These are phyloP conservation scores for Ceratobasidium sp. DNA, from an alignment of 1,284 basidiomycete species.

Conservation along the genomic window DNA sequence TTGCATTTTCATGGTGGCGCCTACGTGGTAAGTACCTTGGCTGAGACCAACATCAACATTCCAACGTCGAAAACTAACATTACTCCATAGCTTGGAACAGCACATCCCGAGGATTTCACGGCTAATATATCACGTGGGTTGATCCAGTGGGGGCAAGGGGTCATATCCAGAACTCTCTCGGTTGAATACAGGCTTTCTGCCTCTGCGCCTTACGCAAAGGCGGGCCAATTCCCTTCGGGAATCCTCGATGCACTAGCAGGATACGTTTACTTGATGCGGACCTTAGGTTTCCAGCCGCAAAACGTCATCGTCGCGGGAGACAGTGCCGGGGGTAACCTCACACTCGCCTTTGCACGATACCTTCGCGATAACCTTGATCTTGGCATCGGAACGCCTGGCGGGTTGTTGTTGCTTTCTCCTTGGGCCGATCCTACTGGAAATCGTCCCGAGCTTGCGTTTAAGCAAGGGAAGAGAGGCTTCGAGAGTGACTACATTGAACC, in stretches of 20 bases:
- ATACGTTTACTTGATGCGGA: constrained; percentile 67
- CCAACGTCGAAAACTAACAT: not conserved
- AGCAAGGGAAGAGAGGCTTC: constrained; percentile 49
- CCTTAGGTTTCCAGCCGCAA: constrained; percentile 58
- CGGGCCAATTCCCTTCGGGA: constrained; percentile 68
- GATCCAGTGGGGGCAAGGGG: not conserved
- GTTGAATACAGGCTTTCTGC: constrained; percentile 64
- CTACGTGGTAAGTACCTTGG: constrained; percentile 29
- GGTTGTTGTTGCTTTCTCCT: constrained; percentile 67
- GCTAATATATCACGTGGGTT: constrained; percentile 38
- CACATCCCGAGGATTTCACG: constrained; percentile 41
- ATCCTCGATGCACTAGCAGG: constrained; percentile 70
- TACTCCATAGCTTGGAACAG: constrained; percentile 31
- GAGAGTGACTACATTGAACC: constrained; percentile 56
- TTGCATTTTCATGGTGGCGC: constrained; percentile 42
- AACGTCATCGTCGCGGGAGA: constrained; percentile 76
- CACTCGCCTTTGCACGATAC: constrained; percentile 65
- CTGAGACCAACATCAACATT: not conserved
- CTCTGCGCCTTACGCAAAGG: constrained; percentile 49
- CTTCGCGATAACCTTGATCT: constrained; percentile 54
- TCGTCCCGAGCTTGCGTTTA: constrained; percentile 50
- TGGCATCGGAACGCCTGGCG: constrained; percentile 61
- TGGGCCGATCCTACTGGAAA: constrained; percentile 63
- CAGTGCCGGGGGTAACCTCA: constrained; percentile 76
- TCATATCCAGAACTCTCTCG: constrained; percentile 55